A percentile compares a stretch with the other conserved stretches of the same genome.
Conservation (phyloP, 2,329 filamentous ascomycete species). For the Aspergillus ruber region DNA sequence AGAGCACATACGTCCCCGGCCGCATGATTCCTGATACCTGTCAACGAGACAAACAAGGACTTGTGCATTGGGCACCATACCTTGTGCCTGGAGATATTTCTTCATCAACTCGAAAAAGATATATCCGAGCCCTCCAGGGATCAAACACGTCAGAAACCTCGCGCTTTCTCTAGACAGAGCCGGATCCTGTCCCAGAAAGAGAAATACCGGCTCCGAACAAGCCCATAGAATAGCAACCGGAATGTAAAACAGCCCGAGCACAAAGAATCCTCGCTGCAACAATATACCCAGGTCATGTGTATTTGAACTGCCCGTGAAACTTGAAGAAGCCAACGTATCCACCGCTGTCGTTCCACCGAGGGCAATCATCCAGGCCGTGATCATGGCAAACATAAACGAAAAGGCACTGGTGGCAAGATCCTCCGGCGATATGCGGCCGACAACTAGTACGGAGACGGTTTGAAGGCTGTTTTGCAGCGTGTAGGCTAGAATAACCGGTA, state of each 20-base stretch:
- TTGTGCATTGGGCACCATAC: conserved; percentile 23
- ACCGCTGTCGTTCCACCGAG: conserved; percentile 80
- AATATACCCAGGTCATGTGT: conserved; percentile 73
- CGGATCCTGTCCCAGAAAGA: conserved; percentile 67
- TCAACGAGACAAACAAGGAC: background rate
- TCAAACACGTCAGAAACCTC: conserved; percentile 64
- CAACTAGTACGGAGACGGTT: conserved; percentile 73
- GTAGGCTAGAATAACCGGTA: conserved; percentile 78
- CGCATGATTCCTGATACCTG: conserved; percentile 50
- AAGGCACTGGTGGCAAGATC: conserved; percentile 77
- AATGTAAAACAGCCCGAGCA: conserved; percentile 66
- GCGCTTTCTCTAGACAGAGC: conserved; percentile 69
- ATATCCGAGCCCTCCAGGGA: conserved; percentile 77
- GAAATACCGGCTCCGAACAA: conserved; percentile 68
- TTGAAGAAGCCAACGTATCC: conserved; percentile 75
- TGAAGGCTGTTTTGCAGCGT: conserved; percentile 80
- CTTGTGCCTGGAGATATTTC: conserved; percentile 54
- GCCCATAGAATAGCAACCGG: conserved; percentile 69
- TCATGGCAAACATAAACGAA: conserved; percentile 91
- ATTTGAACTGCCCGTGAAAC: conserved; percentile 73
- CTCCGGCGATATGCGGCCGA: conserved; percentile 71
- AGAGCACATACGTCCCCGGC: conserved; percentile 56
- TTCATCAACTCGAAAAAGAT: conserved; percentile 78
- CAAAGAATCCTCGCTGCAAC: conserved; percentile 67
- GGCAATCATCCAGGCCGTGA: conserved; percentile 78